Conservation (phyloP, 495 filamentous ascomycete genomes). For the Hypoxylon trugodes region DNA sequence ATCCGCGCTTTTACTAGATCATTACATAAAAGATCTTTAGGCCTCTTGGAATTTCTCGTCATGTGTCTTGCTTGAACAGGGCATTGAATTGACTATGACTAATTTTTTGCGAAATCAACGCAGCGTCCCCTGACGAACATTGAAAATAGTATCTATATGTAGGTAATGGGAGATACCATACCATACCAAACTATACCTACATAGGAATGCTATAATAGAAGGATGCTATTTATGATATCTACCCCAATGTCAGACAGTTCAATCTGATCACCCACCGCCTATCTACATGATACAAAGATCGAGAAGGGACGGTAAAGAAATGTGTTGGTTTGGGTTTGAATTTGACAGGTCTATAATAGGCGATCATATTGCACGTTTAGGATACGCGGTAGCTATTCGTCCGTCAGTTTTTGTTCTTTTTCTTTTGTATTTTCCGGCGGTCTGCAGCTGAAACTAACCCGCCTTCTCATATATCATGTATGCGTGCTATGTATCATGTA, state of each 20-base stretch:
- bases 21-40: not conserved
- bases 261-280: not conserved
- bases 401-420: not conserved
- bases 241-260: not conserved
- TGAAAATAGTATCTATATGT: not conserved
- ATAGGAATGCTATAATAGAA: constrained; percentile 1
- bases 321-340: not conserved
- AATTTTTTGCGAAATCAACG: constrained; percentile 8
- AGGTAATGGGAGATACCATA: too few species aligned
- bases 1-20: not conserved
- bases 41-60: not conserved
- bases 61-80: not conserved
- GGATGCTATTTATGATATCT: constrained; percentile 7
- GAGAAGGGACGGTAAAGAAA: not conserved
- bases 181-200: not conserved
- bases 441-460: constrained; percentile 9
- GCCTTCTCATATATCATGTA: constrained; percentile 1
- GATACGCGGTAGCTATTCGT: constrained; percentile 20
- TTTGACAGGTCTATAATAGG: not conserved
- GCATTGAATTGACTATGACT: constrained; percentile 3
- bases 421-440: constrained; percentile 3
- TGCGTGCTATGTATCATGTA: constrained; percentile 1
- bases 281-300: not conserved
- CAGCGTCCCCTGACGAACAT: too few species aligned
- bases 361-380: constrained; percentile 17